phyloP scores from a whole-genome alignment of 2,329 filamentous ascomycete genomes.

The Chaetomiaceae sp. region DNA sequence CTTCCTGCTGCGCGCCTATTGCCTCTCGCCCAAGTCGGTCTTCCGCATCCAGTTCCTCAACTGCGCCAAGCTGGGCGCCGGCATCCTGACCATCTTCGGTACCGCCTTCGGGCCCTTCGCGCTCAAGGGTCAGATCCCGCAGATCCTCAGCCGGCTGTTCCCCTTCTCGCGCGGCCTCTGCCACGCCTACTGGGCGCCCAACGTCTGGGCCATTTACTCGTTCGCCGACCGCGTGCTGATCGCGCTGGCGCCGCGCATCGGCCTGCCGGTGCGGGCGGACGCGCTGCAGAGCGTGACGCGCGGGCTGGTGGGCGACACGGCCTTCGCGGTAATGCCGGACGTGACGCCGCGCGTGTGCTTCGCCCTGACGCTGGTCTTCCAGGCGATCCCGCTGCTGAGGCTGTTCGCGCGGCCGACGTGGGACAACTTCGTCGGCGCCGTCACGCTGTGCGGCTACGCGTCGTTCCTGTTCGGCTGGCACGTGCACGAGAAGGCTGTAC shows the following conservation, averaged over 20 bases:
- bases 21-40: slow-evolving; percentile 69
- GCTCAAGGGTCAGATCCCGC: slow-evolving; percentile 72
- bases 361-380: slow-evolving; percentile 72
- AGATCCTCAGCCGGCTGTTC: slow-evolving; percentile 79
- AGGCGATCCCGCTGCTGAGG: slow-evolving; percentile 71
- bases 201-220: slow-evolving; percentile 95
- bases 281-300: slow-evolving; percentile 86
- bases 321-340: slow-evolving; percentile 88
- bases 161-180: slow-evolving; percentile 91
- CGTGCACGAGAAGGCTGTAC: slow-evolving; percentile 94
- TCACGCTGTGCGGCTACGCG: slow-evolving; percentile 90
- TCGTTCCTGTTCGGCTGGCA: slow-evolving; percentile 99
- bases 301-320: slow-evolving; percentile 85
- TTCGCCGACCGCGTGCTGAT: slow-evolving; percentile 82
- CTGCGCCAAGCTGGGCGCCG: slow-evolving; percentile 71
- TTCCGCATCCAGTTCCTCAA: slow-evolving; percentile 73
- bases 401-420: slow-evolving; percentile 76
- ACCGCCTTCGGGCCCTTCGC: slow-evolving; percentile 88
- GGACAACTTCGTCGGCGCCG: slow-evolving; percentile 81
- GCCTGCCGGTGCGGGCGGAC: slow-evolving; percentile 63
- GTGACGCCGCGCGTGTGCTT: slow-evolving; percentile 78
- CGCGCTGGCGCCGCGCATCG: slow-evolving; percentile 73
- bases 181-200: slow-evolving; percentile 98
- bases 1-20: slow-evolving; percentile 83
- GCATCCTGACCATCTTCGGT: slow-evolving; percentile 65